Conservation (phyloP, 176 grass and related monocot species). For the Melocanna baccifera region DNA sequence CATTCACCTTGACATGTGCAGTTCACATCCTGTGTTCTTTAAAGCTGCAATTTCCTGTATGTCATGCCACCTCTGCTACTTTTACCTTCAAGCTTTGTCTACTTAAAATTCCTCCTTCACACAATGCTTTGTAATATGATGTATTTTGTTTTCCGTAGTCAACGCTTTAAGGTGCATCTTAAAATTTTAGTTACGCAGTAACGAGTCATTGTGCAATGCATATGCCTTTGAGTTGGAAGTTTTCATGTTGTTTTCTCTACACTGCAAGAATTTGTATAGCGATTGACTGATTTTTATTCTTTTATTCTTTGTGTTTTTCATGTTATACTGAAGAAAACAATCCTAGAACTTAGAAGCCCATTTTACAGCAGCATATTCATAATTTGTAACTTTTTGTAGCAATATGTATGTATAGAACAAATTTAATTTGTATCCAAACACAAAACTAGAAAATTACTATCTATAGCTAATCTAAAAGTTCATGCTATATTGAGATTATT, state of each 20-base stretch:
- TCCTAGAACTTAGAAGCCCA: background rate
- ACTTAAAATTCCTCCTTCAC: background rate
- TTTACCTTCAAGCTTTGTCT: background rate
- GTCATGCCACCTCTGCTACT: too few species aligned
- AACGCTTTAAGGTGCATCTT: background rate
- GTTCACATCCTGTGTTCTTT: background rate
- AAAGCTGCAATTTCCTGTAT: background rate
- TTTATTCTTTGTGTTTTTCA: too few species aligned
- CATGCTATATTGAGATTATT: background rate
- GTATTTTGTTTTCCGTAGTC: background rate
- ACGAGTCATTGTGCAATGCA: background rate
- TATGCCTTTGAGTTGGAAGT: background rate
- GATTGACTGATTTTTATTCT: too few species aligned
- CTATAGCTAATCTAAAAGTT: background rate
- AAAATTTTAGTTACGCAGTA: background rate
- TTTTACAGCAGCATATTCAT: background rate
- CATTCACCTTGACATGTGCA: background rate
- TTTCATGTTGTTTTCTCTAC: background rate
- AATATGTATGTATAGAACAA: too few species aligned
- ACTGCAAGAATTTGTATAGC: background rate
- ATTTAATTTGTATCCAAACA: too few species aligned
- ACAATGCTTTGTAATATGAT: background rate
- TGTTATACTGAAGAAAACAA: background rate
- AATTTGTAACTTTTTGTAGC: too few species aligned
- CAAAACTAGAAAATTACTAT: background rate